These are phyloP conservation scores for Excoecaria cochinchinensis DNA, from an alignment of 345 rosid genomes.

Conservation along the genomic window DNA sequence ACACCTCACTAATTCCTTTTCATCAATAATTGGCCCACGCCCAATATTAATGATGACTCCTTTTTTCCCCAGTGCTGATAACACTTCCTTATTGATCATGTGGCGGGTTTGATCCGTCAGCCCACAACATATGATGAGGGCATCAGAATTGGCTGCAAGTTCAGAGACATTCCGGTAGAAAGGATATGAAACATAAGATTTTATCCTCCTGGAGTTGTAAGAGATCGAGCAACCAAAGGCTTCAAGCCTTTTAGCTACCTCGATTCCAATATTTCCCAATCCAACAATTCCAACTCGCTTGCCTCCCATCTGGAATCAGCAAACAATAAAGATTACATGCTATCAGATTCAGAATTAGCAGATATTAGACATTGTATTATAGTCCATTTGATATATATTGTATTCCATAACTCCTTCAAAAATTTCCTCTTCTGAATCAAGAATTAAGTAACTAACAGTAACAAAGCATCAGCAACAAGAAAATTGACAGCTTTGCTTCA, in stretches of 20 bases:
- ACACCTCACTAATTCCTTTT: slow-evolving; percentile 60
- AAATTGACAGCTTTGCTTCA: too few relatives aligned
- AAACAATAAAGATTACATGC: neutral
- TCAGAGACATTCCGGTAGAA: slow-evolving; percentile 33
- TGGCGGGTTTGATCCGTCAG: slow-evolving; percentile 49
- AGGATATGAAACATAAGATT: slow-evolving; percentile 32
- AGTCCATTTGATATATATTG: neutral
- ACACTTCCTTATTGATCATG: slow-evolving; percentile 42
- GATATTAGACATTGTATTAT: neutral
- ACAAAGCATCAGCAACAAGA: too few relatives aligned
- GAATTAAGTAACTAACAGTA: too few relatives aligned
- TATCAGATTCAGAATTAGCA: neutral
- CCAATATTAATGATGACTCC: slow-evolving; percentile 58
- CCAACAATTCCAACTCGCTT: slow-evolving; percentile 55
- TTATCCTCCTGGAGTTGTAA: slow-evolving; percentile 47
- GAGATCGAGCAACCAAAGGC: slow-evolving; percentile 47
- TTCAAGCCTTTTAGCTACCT: slow-evolving; percentile 45
- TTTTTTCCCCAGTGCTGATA: slow-evolving; percentile 40
- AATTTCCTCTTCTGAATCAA: neutral
- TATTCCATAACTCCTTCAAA: neutral
- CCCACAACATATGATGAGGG: slow-evolving; percentile 47
- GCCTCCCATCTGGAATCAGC: slow-evolving; percentile 40
- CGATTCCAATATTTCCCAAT: slow-evolving; percentile 46
- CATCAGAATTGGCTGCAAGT: slow-evolving; percentile 44
- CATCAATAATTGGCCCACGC: slow-evolving; percentile 53